A percentile compares a stretch with the other conserved stretches of the same genome.
phyloP scores from a whole-genome alignment of 495 filamentous ascomycete genomes.

The Penicillium waksmanii region DNA sequence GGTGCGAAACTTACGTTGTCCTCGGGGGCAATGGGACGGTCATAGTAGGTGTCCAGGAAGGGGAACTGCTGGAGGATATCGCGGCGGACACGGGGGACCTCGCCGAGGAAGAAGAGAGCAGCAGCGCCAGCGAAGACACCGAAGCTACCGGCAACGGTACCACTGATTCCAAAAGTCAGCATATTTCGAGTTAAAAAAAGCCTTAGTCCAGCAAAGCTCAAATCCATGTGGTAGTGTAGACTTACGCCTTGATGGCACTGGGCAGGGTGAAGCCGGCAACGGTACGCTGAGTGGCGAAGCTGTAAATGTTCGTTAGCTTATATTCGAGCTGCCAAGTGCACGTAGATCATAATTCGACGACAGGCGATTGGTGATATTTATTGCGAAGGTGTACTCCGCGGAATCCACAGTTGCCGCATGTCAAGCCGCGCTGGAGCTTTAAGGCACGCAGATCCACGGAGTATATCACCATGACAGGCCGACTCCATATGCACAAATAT shows the following conservation, averaged over 20 bases:
- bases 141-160: slow-evolving; percentile 57
- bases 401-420: not conserved
- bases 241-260: slow-evolving; percentile 51
- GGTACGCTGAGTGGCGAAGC: slow-evolving; percentile 55
- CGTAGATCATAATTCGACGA: not conserved
- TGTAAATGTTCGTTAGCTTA: slow-evolving; percentile 29
- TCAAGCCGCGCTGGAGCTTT: not conserved
- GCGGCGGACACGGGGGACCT: slow-evolving; percentile 66
- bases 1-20: slow-evolving; percentile 57
- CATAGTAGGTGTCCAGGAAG: slow-evolving; percentile 60
- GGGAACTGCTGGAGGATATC: slow-evolving; percentile 70
- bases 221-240: slow-evolving; percentile 27
- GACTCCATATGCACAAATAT: not conserved
- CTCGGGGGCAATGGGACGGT: slow-evolving; percentile 62
- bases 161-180: slow-evolving; percentile 43
- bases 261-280: slow-evolving; percentile 55
- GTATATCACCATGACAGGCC: not conserved
- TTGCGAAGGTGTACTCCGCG: not conserved
- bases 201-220: slow-evolving; percentile 1
- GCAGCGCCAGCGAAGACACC: slow-evolving; percentile 63
- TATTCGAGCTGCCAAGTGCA: not conserved
- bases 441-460: not conserved
- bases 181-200: not conserved
- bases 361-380: slow-evolving; percentile 1
- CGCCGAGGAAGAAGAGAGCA: slow-evolving; percentile 73